Base-by-base conservation (phyloP, 768 basidiomycete genomes). In the Leccinum variicolor region DNA sequence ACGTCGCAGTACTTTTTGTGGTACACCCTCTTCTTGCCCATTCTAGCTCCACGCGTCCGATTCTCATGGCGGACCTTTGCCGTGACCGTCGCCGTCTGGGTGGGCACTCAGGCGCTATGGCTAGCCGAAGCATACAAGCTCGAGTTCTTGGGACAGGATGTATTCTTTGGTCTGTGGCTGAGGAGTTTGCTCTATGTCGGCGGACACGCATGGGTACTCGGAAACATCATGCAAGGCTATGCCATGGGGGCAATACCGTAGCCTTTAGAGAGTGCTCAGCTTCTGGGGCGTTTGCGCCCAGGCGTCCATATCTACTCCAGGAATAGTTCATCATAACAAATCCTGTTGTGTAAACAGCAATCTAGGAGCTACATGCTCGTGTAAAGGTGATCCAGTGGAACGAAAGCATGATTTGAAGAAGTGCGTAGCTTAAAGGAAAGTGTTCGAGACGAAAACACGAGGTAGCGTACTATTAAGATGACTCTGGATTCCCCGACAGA, bases 1-100 rank as follows among this genome's bases (percentile, higher is more conserved):
- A 99, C 97, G 0, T 97, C 94, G 0, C 73, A 98, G 90, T 99
- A 99, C 72, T 99, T 98, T 75, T 79, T 96, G 39, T 99, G 97
- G 97, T 98, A 94, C 69, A 84, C 93, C 14, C 84, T 94, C 51
- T 84, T 98, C 59, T 73, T 98, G 0, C 94, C 96, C 0, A 80
- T 94, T 3, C 76, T 96, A 23, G 79, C 94, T 4, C 89, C 93
- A 0, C 79, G 74, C 3, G 73, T 97, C 0, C 71, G 74, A 1
- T 77, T 92, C 47, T 77, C 85, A 1, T 71, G 73, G 17, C 19
- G 19, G 19, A 43, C 19, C 41, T 19, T 43, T 13, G 41, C 19
- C 41, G 58, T 71, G 6, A 80, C 81, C 50, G 50, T 81, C 1
- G 75, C 64, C 1, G 75, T 86, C 2, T 99, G 96, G 96, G 76